A percentile compares a stretch with the other conserved stretches of the same genome.
Evolutionary conservation across 2,329 filamentous ascomycete species (phyloP).

Genomic region (Neoarthrinium moseri): DNA sequence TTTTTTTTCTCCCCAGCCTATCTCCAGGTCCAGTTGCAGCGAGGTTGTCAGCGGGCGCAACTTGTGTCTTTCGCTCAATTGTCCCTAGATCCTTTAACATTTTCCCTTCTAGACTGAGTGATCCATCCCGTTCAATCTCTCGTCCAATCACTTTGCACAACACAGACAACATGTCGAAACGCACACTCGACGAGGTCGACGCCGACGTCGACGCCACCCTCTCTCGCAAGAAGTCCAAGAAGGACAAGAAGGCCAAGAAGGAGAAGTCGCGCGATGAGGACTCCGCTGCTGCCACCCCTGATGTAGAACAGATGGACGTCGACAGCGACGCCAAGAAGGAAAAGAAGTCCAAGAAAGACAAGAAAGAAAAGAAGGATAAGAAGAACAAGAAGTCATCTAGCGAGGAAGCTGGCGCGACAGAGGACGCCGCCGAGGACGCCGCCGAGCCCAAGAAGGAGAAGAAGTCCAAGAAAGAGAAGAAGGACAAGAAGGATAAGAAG

Average conservation of each 20-base stretch:
- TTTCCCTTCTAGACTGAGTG: too few species aligned
- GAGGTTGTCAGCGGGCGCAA: not conserved
- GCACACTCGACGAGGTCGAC: conserved; percentile 27
- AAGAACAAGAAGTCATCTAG: conserved; percentile 27
- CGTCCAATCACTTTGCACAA: conserved; percentile 2
- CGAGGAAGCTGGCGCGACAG: conserved; percentile 15
- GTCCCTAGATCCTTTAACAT: too few species aligned
- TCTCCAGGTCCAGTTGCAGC: not conserved
- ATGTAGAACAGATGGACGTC: conserved; percentile 17
- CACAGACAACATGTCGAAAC: conserved; percentile 27
- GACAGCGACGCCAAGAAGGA: conserved; percentile 12
- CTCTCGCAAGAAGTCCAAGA: conserved; percentile 39
- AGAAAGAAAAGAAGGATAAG: conserved; percentile 28
- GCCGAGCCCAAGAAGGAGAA: conserved; percentile 21
- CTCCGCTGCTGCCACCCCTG: conserved; percentile 12
- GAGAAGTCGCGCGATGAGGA: conserved; percentile 16
- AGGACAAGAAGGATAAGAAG: conserved; percentile 32
- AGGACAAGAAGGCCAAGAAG: conserved; percentile 31
- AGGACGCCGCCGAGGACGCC: conserved; percentile 16
- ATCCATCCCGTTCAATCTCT: too few species aligned
- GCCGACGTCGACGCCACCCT: conserved; percentile 26
- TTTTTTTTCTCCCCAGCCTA: too few species aligned
- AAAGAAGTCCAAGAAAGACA: conserved; percentile 31
- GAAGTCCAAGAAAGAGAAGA: conserved; percentile 31
- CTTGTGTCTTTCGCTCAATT: not conserved